Evolutionary conservation across 345 rosid species (phyloP), one percentile per base, ranked within the genome.

Genomic region (Eucalyptus cloeziana): DNA sequence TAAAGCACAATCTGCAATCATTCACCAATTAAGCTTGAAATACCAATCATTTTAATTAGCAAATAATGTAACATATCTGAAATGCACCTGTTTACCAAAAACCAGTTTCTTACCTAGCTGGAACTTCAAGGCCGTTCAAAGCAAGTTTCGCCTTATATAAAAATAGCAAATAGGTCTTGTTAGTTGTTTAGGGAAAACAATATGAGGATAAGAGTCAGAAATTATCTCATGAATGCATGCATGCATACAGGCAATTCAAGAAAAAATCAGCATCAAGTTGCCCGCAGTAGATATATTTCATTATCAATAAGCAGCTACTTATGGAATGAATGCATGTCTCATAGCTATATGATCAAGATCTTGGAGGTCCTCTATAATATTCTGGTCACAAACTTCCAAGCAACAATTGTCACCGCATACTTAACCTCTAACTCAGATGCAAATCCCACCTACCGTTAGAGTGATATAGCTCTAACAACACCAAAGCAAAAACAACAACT

Each of bases 321-420:
- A 24, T 58, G 27, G 30, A 60, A 43, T 12, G 31, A 69, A 69
- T 69, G 24, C 12, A 8, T 69, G 11, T 33, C 7, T 69, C 22
- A 33, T 69, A 0, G 80, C 21, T 69, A 69, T 69, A 69, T 31
- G 80, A 69, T 69, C 8, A 8, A 50, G 7, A 60, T 31, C 43
- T 8, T 31, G 6, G 7, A 8, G 0, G 80, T 67, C 12, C 11
- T 8, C 52, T 0, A 50, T 16, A 0, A 15, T 50, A 31, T 31
- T 14, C 5, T 33, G 7, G 3, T 69, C 43, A 31, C 12, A 16
- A 16, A 8, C 2, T 64, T 64, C 22, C 3, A 2, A 2, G 40
- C 3, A 67, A 67, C 15, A 21, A 31, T 4, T 8, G 17, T 31
- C 21, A 67, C 40, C 1, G 9, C 79, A 15, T 5, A 31, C 40